Conservation (phyloP, 78 protist genomes). For the Planoprotostelium fungivorum region DNA sequence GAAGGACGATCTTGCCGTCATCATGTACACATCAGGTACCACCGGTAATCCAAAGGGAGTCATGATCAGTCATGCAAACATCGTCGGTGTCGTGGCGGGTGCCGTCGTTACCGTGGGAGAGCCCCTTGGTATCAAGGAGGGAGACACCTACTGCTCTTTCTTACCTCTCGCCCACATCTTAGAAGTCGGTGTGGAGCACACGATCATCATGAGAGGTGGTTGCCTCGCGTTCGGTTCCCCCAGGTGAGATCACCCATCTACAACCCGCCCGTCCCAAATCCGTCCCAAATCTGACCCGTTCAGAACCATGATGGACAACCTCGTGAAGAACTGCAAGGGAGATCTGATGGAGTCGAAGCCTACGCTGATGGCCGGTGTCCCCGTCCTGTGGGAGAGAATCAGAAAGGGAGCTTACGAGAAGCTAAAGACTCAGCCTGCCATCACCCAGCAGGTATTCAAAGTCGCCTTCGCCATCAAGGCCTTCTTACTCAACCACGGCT, state of each 20-base stretch:
- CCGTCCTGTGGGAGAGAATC: not conserved
- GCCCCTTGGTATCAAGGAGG: not conserved
- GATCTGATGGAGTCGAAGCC: not conserved
- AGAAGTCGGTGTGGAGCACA: conserved; percentile 54
- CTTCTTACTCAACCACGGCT: not conserved
- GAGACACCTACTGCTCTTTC: conserved; percentile 69
- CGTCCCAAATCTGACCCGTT: not conserved
- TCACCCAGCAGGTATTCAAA: not conserved
- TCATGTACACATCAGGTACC: conserved; percentile 88
- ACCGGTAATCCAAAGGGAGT: conserved; percentile 79
- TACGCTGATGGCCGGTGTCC: not conserved
- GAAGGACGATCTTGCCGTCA: conserved; percentile 32
- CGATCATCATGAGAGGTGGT: not conserved
- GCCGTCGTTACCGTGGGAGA: not conserved
- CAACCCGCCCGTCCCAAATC: too few species aligned
- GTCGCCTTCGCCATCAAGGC: not conserved
- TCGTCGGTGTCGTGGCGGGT: conserved; percentile 30
- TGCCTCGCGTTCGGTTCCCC: not conserved
- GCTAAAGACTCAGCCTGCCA: not conserved
- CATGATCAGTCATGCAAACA: conserved; percentile 66
- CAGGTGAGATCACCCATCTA: not conserved
- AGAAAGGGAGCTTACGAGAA: not conserved
- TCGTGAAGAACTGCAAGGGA: not conserved
- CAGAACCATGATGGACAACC: not conserved
- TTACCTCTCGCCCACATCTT: conserved; percentile 66